These are phyloP conservation scores for Diaporthe amygdali DNA, from an alignment of 2,329 filamentous ascomycete species.

Conservation along the genomic window DNA sequence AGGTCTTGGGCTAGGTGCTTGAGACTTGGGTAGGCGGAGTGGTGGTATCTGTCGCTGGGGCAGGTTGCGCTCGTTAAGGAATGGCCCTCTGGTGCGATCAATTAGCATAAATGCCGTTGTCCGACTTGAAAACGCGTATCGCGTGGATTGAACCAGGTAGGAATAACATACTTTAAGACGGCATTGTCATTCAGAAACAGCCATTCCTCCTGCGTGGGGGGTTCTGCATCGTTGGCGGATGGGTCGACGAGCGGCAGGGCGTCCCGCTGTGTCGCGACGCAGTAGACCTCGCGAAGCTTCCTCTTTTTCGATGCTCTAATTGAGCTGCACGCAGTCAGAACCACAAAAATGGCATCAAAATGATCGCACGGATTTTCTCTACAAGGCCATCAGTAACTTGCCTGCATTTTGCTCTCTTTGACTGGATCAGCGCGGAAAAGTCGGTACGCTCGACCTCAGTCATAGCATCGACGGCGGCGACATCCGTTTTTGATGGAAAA, in stretches of 20 bases:
- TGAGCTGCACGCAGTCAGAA: conserved; percentile 61
- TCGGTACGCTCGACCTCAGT: conserved; percentile 72
- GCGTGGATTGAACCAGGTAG: conserved; percentile 26
- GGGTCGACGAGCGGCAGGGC: conserved; percentile 64
- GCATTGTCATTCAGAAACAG: conserved; percentile 63
- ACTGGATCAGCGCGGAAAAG: conserved; percentile 70
- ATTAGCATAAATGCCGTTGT: conserved; percentile 29
- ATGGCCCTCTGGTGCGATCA: conserved; percentile 24
- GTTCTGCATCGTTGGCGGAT: conserved; percentile 61
- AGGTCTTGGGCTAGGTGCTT: neutral
- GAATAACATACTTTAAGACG: conserved; percentile 61
- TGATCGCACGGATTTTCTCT: conserved; percentile 56
- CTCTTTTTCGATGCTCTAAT: conserved; percentile 86
- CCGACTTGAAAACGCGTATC: conserved; percentile 28
- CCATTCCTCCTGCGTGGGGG: conserved; percentile 56
- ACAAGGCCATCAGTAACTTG: conserved; percentile 51
- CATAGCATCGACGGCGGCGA: conserved; percentile 72
- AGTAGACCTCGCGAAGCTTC: conserved; percentile 87
- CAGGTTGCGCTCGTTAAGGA: conserved; percentile 26
- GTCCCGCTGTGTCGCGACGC: conserved; percentile 74
- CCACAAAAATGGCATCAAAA: conserved; percentile 47
- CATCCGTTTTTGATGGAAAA: conserved; percentile 71
- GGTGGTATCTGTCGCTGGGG: conserved; percentile 27
- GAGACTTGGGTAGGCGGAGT: conserved; percentile 8
- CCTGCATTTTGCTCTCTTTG: conserved; percentile 67